Base-by-base conservation (phyloP, 2,329 filamentous ascomycete genomes). In the Zasmidium citrigriseum region DNA sequence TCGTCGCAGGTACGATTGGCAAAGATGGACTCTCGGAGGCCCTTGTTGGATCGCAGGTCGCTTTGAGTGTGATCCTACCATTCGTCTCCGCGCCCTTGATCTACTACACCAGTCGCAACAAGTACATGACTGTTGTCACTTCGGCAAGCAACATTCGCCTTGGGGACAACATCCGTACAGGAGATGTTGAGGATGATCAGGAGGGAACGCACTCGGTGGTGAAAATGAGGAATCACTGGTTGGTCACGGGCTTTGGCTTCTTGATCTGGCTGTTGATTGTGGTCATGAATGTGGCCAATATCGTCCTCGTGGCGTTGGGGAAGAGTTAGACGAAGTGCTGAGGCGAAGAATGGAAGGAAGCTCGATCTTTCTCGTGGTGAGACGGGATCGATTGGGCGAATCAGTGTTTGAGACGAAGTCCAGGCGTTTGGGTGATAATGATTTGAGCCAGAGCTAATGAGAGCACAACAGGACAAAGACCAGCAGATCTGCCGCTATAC, bases 51-150 rank as follows among this genome's bases (percentile, higher is more conserved):
- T 88, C 83, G 2, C 91, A 96, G 73, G 90, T 96, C 5, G 89
- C 85, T 0, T 79, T 96, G 14, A 91, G 87, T 67, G 83, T 93
- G 11, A 89, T 92, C 12, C 73, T 96, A 52, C 91, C 91, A 0
- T 93, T 96, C 70, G 85, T 93, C n/a, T 86, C 85, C 1, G 89
- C 90, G 1, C 91, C 91, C 1, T 77, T 96, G 27, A 88, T 96
- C 56, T 96, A 89, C 76, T 96, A 96, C 68, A 96, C 91, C 0
- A 90, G 89, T 66, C 82, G 88, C 46, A 84, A 86, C 64, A 86
- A 86, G 69, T 95, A 89, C 75, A 96, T 96, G 91, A 90, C 85
- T 9, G 88, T 90, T 4, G 60, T 63, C 25, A 64, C 62, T n/a
- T 57, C 50, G 22, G 29, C 27, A 16, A 49, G 46, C 25, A 27